These are phyloP conservation scores for Entomortierella beljakovae DNA, from an alignment of 192 early-diverging fungal species.

Conservation along the genomic window DNA sequence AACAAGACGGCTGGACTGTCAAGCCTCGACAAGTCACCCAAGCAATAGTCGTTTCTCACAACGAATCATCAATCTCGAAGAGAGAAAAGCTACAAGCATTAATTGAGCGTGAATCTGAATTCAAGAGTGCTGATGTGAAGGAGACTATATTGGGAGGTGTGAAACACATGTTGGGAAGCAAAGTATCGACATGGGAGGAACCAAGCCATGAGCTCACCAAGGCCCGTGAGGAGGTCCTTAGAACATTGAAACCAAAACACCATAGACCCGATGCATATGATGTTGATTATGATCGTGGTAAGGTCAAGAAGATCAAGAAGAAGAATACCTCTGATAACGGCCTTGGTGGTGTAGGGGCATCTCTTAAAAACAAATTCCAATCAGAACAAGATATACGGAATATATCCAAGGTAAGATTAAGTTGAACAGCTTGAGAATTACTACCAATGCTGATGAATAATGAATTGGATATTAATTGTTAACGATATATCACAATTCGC, in stretches of 20 bases:
- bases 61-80: conserved; percentile 58
- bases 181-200: conserved; percentile 54
- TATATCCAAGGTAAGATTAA: conserved; percentile 42
- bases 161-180: conserved; percentile 48
- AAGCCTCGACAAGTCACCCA: conserved; percentile 60
- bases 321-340: conserved; percentile 49
- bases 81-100: conserved; percentile 55
- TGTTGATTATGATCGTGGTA: conserved; percentile 80
- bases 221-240: conserved; percentile 49
- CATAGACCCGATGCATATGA: conserved; percentile 66
- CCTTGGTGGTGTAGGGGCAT: conserved; percentile 52
- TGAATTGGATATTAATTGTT: not conserved
- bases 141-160: conserved; percentile 59
- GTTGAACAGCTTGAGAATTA: not conserved
- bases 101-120: conserved; percentile 63
- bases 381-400: conserved; percentile 54
- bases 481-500: not conserved
- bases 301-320: conserved; percentile 78
- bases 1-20: conserved; percentile 55
- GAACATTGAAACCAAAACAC: conserved; percentile 66
- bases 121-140: conserved; percentile 62
- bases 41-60: conserved; percentile 60
- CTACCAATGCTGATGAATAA: not conserved
- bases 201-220: conserved; percentile 26
- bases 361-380: conserved; percentile 59